These are phyloP conservation scores for Eimeria brunetti DNA, from an alignment of 169 alveolate species.

Conservation along the genomic window DNA sequence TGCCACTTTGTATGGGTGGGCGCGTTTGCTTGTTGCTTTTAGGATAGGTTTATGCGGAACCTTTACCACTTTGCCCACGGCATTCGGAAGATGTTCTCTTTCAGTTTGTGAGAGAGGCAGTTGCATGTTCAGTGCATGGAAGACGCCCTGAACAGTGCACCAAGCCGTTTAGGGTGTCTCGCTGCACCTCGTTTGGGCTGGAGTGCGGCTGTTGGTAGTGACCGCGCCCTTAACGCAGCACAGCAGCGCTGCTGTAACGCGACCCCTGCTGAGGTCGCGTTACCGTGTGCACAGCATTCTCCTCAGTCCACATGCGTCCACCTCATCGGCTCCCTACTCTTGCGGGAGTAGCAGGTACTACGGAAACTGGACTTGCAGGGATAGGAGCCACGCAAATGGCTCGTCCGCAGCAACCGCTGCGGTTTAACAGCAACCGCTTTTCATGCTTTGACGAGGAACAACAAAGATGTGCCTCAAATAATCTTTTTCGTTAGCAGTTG, in stretches of 20 bases:
- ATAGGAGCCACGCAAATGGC: conserved; percentile 57
- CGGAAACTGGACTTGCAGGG: conserved; percentile 70
- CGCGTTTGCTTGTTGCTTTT: not conserved
- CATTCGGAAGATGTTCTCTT: conserved; percentile 61
- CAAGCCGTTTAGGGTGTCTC: conserved; percentile 32
- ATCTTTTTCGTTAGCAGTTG: conserved; percentile 55
- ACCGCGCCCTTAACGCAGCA: conserved; percentile 44
- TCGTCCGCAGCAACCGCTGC: conserved; percentile 69
- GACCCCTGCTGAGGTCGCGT: conserved; percentile 45
- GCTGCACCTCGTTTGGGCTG: conserved; percentile 28
- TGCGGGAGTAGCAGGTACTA: conserved; percentile 50
- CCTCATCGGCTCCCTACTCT: conserved; percentile 29
- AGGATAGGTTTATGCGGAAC: conserved; percentile 76
- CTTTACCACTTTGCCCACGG: conserved; percentile 79
- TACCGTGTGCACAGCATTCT: conserved; percentile 62
- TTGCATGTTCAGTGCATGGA: conserved; percentile 24
- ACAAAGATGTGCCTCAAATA: not conserved
- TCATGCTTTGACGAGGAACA: conserved; percentile 56
- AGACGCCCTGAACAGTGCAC: conserved; percentile 30
- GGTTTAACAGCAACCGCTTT: conserved; percentile 74
- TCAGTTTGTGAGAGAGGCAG: conserved; percentile 52
- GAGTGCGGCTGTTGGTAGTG: conserved; percentile 53
- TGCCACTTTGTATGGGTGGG: not conserved
- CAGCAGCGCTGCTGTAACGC: conserved; percentile 23
- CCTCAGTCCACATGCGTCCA: conserved; percentile 66